Percentiles rank a stretch among this genome's conserved stretches.
Conservation (phyloP, 371 early-diverging fungal genomes). For the Nematocida ironsii region DNA sequence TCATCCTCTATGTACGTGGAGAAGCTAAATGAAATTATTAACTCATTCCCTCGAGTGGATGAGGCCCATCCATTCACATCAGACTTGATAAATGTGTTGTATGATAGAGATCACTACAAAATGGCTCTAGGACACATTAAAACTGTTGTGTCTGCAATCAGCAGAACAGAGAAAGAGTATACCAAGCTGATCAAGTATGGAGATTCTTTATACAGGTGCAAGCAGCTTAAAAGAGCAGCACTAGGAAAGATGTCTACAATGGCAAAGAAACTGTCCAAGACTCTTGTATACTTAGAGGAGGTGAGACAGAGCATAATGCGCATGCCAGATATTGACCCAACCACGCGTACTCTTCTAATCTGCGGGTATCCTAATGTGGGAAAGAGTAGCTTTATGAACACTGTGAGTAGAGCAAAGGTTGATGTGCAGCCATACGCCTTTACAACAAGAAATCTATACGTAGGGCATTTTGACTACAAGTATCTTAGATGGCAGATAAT, state of each 20-base stretch:
- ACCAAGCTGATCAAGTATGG: conserved; percentile 94
- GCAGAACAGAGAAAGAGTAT: conserved; percentile 92
- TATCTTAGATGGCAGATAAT: conserved; percentile 97
- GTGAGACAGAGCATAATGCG: conserved; percentile 96
- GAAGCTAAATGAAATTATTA: conserved; percentile 83
- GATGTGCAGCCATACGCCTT: conserved; percentile 99
- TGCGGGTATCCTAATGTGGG: conserved; percentile 99
- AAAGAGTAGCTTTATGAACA: conserved; percentile 98
- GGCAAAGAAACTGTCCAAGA: conserved; percentile 94
- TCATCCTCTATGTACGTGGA: conserved; percentile 86
- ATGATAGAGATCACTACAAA: conserved; percentile 99
- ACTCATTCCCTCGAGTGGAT: conserved; percentile 96
- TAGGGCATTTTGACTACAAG: conserved; percentile 99
- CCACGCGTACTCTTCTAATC: conserved; percentile 91
- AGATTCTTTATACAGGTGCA: conserved; percentile 96
- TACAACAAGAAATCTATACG: conserved; percentile 98
- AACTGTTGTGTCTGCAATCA: conserved; percentile 87
- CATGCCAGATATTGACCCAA: conserved; percentile 94
- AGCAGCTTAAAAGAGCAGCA: conserved; percentile 96
- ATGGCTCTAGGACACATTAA: conserved; percentile 96
- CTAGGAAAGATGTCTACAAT: conserved; percentile 98
- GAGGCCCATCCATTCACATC: conserved; percentile 99
- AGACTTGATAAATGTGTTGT: conserved; percentile 99
- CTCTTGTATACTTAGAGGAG: conserved; percentile 94
- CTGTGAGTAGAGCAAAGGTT: conserved; percentile 95